These are phyloP conservation scores for Fusarium sp. DNA, from an alignment of 2,329 filamentous ascomycete genomes.

Conservation along the genomic window DNA sequence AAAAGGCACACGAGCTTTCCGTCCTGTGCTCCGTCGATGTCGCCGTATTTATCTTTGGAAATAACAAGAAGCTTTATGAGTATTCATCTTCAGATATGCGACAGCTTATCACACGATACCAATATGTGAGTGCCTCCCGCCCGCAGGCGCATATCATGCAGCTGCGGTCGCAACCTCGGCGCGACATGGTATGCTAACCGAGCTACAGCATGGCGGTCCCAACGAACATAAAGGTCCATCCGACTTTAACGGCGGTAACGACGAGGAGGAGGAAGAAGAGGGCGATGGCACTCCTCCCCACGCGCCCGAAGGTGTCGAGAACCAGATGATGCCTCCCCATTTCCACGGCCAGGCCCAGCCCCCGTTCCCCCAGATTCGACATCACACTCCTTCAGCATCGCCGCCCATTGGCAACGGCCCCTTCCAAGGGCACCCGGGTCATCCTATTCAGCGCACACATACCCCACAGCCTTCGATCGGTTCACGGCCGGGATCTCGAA, in stretches of 20 bases:
- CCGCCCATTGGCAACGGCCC: constrained; percentile 86
- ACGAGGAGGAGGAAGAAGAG: constrained; percentile 86
- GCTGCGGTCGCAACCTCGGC: neutral
- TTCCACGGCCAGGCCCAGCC: constrained; percentile 69
- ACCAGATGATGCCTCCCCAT: constrained; percentile 75
- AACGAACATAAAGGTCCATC: constrained; percentile 96
- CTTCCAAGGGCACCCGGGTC: constrained; percentile 61
- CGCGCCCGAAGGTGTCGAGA: constrained; percentile 65
- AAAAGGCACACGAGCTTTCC: constrained; percentile 98
- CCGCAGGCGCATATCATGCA: constrained; percentile 4
- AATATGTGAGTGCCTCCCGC: constrained; percentile 76
- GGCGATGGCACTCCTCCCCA: constrained; percentile 76
- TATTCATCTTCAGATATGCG: constrained; percentile 96
- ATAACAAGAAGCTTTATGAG: constrained; percentile 99
- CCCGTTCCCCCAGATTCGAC: constrained; percentile 83
- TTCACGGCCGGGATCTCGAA: constrained; percentile 78
- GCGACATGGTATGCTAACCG: constrained; percentile 10
- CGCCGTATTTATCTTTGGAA: constrained; percentile 97
- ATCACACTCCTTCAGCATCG: constrained; percentile 85
- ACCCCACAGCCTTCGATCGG: constrained; percentile 82
- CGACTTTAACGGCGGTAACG: constrained; percentile 89
- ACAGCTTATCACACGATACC: constrained; percentile 86
- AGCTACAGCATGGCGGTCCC: constrained; percentile 81
- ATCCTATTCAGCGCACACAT: constrained; percentile 70
- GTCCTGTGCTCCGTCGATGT: constrained; percentile 99